These are phyloP conservation scores for Groenewaldozyma auringiensis DNA, from an alignment of 1,139 yeast species.

Conservation along the genomic window DNA sequence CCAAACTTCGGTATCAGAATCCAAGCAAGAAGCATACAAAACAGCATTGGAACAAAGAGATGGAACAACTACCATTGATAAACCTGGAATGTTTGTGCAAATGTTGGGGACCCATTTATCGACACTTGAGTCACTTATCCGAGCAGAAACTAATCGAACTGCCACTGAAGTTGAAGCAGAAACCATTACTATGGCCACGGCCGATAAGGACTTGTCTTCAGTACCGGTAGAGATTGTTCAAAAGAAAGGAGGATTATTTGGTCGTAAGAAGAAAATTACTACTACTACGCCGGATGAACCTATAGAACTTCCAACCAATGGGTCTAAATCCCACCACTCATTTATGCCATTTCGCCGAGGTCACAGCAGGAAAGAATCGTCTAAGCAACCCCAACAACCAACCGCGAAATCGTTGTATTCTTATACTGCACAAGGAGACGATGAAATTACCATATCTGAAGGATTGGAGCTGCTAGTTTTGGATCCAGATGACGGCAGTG, in stretches of 20 bases:
- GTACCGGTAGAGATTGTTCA: constrained; percentile 30
- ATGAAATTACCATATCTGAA: constrained; percentile 55
- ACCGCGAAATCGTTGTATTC: constrained; percentile 54
- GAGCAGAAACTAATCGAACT: constrained; percentile 67
- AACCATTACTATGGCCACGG: constrained; percentile 80
- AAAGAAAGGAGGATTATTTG: constrained; percentile 24
- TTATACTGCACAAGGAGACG: constrained; percentile 65
- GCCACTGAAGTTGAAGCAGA: constrained; percentile 81
- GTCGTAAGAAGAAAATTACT: constrained; percentile 11
- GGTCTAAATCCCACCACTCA: constrained; percentile 11
- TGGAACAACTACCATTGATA: constrained; percentile 19
- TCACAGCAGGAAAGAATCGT: not conserved
- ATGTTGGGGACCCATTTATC: constrained; percentile 48
- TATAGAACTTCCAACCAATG: constrained; percentile 5
- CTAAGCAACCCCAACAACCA: constrained; percentile 11
- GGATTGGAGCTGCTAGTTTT: constrained; percentile 58
- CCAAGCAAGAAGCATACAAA: constrained; percentile 24
- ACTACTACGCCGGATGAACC: constrained; percentile 3
- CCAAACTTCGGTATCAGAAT: constrained; percentile 27
- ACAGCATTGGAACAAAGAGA: constrained; percentile 21
- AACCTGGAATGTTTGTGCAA: constrained; percentile 30
- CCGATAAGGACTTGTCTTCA: constrained; percentile 41
- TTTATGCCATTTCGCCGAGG: constrained; percentile 12
- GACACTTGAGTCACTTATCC: constrained; percentile 55
- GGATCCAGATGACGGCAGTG: constrained; percentile 78